phyloP scores from a whole-genome alignment of 1,139 yeast species.

The Pneumocystis sp. region DNA sequence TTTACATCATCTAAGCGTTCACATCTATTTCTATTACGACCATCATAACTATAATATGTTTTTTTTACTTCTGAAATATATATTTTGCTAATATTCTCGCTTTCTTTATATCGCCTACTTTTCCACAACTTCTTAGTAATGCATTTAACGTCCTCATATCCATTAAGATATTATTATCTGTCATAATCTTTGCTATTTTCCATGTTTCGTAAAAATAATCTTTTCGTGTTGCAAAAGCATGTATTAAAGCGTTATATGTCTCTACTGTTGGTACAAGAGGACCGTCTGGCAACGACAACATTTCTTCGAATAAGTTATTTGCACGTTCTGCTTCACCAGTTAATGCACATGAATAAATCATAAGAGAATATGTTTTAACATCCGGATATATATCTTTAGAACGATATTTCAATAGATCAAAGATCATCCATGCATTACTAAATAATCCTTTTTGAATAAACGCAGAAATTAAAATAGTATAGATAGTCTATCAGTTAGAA shows the following conservation, averaged over 20 bases:
- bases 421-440: slow-evolving; percentile 7
- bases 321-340: slow-evolving; percentile 10
- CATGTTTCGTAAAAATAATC: slow-evolving; percentile 11
- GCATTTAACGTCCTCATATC: slow-evolving; percentile 9
- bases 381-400: slow-evolving; percentile 8
- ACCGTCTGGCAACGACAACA: slow-evolving; percentile 1
- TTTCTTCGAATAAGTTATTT: slow-evolving; percentile 8
- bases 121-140: slow-evolving; percentile 6
- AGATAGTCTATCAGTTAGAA: background rate
- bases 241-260: slow-evolving; percentile 10
- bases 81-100: slow-evolving; percentile 8
- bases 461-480: slow-evolving; percentile 9
- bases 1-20: slow-evolving; percentile 3
- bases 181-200: slow-evolving; percentile 8
- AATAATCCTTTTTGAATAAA: slow-evolving; percentile 5
- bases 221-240: slow-evolving; percentile 8
- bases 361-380: slow-evolving; percentile 10
- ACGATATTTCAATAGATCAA: slow-evolving; percentile 8
- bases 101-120: slow-evolving; percentile 2
- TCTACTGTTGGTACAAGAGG: slow-evolving; percentile 8
- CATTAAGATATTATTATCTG: slow-evolving; percentile 2
- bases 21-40: background rate
- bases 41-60: background rate
- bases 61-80: slow-evolving; percentile 1
- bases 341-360: slow-evolving; percentile 10